These are phyloP conservation scores for Starmerella sp. DNA, from an alignment of 805 yeast genomes.

Conservation along the genomic window DNA sequence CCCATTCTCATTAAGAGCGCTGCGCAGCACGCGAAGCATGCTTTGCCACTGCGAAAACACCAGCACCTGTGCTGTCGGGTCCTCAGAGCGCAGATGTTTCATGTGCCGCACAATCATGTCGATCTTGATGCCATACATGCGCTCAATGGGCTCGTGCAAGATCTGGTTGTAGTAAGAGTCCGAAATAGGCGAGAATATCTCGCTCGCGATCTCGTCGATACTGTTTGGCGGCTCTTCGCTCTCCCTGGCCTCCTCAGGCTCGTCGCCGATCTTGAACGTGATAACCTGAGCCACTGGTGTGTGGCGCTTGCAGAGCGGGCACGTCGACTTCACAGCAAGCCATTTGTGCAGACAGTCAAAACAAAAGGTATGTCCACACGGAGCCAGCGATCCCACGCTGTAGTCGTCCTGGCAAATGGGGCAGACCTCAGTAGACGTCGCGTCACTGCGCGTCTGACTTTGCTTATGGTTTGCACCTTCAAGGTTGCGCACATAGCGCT, in stretches of 20 bases:
- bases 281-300: neutral
- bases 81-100: slow-evolving; percentile 46
- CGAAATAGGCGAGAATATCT: slow-evolving; percentile 25
- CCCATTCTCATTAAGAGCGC: slow-evolving; percentile 50
- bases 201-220: neutral
- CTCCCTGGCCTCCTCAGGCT: neutral
- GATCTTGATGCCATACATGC: slow-evolving; percentile 71
- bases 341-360: slow-evolving; percentile 67
- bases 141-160: slow-evolving; percentile 31
- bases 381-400: slow-evolving; percentile 64
- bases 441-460: neutral
- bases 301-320: slow-evolving; percentile 71
- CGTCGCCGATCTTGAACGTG: slow-evolving; percentile 3
- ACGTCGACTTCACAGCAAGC: slow-evolving; percentile 45
- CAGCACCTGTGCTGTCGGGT: slow-evolving; percentile 63
- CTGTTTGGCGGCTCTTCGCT: neutral
- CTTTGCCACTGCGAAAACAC: slow-evolving; percentile 85
- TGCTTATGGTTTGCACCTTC: slow-evolving; percentile 8
- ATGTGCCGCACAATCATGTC: slow-evolving; percentile 71
- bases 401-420: slow-evolving; percentile 67
- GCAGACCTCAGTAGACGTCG: slow-evolving; percentile 33
- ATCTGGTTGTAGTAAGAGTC: slow-evolving; percentile 30
- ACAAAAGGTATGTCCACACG: slow-evolving; percentile 90
- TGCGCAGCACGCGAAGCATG: slow-evolving; percentile 52
- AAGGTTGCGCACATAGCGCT: slow-evolving; percentile 22